Conservation (phyloP, 2,329 filamentous ascomycete species). For the Fusarium avenaceum region DNA sequence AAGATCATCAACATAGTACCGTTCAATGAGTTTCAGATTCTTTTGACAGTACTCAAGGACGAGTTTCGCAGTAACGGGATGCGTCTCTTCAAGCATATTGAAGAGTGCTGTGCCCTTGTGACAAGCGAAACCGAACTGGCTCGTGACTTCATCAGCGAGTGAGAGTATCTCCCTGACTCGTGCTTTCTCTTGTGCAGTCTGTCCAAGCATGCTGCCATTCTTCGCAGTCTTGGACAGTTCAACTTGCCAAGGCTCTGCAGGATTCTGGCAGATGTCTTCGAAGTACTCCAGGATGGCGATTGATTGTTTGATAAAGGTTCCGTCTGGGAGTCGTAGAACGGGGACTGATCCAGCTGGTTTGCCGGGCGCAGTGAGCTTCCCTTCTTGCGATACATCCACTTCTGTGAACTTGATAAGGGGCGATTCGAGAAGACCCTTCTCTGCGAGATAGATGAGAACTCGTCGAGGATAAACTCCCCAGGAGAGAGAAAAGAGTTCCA, state of each 20-base stretch:
- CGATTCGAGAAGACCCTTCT: conserved; percentile 20
- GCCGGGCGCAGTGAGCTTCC: conserved; percentile 7
- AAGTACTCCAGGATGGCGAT: conserved; percentile 37
- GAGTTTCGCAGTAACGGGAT: conserved; percentile 1
- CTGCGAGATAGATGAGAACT: conserved; percentile 28
- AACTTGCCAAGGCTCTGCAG: conserved; percentile 15
- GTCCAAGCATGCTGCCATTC: conserved; percentile 10
- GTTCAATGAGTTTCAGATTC: conserved; percentile 17
- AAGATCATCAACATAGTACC: conserved; percentile 23
- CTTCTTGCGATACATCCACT: not conserved
- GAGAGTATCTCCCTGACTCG: conserved; percentile 23
- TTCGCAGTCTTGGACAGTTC: conserved; percentile 3
- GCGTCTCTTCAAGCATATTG: conserved; percentile 1
- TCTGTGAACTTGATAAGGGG: conserved; percentile 22
- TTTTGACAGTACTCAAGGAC: conserved; percentile 22
- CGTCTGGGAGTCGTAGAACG: conserved; percentile 28
- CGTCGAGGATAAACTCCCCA: conserved; percentile 38
- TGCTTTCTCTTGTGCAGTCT: conserved; percentile 16
- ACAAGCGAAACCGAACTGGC: conserved; percentile 31
- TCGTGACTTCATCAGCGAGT: conserved; percentile 34
- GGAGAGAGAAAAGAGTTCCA: conserved; percentile 32
- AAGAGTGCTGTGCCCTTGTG: conserved; percentile 35
- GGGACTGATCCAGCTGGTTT: conserved; percentile 33
- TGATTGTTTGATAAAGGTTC: conserved; percentile 39
- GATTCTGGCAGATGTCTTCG: conserved; percentile 36